These are phyloP conservation scores for Macrophomina phaseolina DNA, from an alignment of 2,329 filamentous ascomycete genomes.

Conservation along the genomic window DNA sequence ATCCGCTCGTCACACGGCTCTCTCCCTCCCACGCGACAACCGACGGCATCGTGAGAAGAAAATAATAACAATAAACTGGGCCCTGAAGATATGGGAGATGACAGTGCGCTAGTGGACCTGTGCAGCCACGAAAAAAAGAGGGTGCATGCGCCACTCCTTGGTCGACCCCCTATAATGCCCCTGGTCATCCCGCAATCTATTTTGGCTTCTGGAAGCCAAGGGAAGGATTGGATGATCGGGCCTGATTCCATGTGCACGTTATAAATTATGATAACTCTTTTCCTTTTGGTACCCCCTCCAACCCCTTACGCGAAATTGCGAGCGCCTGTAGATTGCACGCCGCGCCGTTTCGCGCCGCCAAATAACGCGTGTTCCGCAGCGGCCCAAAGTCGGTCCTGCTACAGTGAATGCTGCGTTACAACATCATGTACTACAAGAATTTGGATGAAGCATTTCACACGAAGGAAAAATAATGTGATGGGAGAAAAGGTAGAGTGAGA, in stretches of 20 bases:
- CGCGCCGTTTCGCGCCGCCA: background rate
- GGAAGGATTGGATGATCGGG: background rate
- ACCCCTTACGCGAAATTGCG: constrained; percentile 1
- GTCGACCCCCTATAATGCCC: background rate
- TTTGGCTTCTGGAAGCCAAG: background rate
- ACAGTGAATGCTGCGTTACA: background rate
- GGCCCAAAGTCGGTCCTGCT: constrained; percentile 20
- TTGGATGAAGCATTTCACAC: too few species aligned
- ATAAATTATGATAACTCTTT: background rate
- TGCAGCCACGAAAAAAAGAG: background rate
- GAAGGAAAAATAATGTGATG: too few species aligned
- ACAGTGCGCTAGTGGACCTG: background rate
- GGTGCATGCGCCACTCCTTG: background rate
- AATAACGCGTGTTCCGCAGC: background rate
- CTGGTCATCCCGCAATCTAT: constrained; percentile 2
- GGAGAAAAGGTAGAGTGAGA: too few species aligned
- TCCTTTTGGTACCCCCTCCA: background rate
- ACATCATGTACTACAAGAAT: background rate
- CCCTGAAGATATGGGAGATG: too few species aligned
- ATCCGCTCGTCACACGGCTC: background rate
- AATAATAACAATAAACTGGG: background rate
- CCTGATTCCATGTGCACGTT: background rate
- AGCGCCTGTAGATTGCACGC: background rate
- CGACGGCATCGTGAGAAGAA: background rate
- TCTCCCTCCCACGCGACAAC: background rate